Conservation (phyloP, 768 basidiomycete genomes). For the Dioszegia crocea region DNA sequence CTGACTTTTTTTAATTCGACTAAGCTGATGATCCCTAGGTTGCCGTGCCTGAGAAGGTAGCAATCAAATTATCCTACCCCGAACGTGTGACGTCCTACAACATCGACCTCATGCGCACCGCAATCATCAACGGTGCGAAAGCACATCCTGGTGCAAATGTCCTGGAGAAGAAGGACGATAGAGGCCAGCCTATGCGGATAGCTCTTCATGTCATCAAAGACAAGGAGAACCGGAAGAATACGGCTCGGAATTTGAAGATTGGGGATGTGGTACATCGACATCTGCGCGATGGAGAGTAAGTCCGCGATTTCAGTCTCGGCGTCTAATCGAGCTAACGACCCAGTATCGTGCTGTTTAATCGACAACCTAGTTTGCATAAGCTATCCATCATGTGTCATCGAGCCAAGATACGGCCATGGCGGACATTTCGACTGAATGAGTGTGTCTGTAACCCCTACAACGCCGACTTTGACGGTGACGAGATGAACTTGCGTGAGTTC, state of each 20-base stretch:
- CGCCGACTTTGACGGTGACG: conserved; percentile 98
- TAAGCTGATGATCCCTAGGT: conserved; percentile 50
- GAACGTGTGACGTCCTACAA: conserved; percentile 92
- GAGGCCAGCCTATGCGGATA: conserved; percentile 22
- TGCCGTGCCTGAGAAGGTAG: conserved; percentile 91
- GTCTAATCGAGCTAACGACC: not conserved
- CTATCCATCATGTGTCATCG: conserved; percentile 99
- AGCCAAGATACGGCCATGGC: conserved; percentile 86
- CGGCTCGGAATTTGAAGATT: conserved; percentile 74
- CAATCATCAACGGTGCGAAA: conserved; percentile 82
- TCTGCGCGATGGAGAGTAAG: conserved; percentile 81
- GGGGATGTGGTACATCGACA: conserved; percentile 95
- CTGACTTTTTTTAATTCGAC: too few relatives aligned
- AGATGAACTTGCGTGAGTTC: conserved; percentile 93
- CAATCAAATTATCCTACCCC: conserved; percentile 91
- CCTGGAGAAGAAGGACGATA: conserved; percentile 27
- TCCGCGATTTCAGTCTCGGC: not conserved
- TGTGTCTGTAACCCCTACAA: conserved; percentile 99
- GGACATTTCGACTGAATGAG: conserved; percentile 94
- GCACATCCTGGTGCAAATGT: conserved; percentile 87
- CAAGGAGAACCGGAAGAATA: conserved; percentile 38
- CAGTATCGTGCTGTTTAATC: conserved; percentile 89
- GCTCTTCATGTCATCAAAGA: conserved; percentile 40
- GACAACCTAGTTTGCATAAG: conserved; percentile 98
- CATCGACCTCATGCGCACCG: conserved; percentile 67